A percentile compares a stretch with the other conserved stretches of the same genome.
Conservation (phyloP, 495 filamentous ascomycete species). For the Alectoria sarmentosa region DNA sequence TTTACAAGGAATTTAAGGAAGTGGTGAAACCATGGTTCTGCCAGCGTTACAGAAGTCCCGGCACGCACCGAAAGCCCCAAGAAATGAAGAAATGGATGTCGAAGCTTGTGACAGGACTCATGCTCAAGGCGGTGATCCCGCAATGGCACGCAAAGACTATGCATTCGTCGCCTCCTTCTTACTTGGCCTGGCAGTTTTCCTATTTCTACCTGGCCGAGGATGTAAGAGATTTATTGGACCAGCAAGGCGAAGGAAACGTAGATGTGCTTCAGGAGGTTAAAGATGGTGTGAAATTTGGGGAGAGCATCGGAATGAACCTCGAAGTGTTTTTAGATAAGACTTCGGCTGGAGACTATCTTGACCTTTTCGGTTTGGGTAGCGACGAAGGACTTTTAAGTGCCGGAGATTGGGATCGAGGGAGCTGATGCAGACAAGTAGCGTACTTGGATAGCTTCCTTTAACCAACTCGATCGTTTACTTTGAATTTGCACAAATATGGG, state of each 20-base stretch:
- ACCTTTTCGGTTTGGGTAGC: background rate
- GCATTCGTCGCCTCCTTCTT: background rate
- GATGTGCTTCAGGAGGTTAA: background rate
- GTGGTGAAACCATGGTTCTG: background rate
- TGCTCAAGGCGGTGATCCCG: background rate
- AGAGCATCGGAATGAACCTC: background rate
- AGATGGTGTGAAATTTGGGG: constrained; percentile 4
- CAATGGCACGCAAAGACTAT: background rate
- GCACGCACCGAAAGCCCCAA: background rate
- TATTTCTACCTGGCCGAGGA: background rate
- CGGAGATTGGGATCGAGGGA: background rate
- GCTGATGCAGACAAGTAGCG: background rate
- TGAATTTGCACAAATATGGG: no score
- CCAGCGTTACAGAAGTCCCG: background rate
- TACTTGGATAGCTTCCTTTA: no score
- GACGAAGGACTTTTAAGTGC: background rate
- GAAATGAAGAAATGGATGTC: background rate
- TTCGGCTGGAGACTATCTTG: background rate
- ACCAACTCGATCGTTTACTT: no score
- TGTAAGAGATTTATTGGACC: background rate
- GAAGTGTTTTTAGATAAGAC: background rate
- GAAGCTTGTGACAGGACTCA: background rate
- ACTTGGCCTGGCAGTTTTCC: background rate
- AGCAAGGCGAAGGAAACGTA: background rate
- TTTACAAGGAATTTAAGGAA: background rate